Percentiles rank a stretch among this genome's conserved stretches.
These are phyloP conservation scores for Alternaria arbusti DNA, from an alignment of 2,329 filamentous ascomycete genomes.

Conservation along the genomic window DNA sequence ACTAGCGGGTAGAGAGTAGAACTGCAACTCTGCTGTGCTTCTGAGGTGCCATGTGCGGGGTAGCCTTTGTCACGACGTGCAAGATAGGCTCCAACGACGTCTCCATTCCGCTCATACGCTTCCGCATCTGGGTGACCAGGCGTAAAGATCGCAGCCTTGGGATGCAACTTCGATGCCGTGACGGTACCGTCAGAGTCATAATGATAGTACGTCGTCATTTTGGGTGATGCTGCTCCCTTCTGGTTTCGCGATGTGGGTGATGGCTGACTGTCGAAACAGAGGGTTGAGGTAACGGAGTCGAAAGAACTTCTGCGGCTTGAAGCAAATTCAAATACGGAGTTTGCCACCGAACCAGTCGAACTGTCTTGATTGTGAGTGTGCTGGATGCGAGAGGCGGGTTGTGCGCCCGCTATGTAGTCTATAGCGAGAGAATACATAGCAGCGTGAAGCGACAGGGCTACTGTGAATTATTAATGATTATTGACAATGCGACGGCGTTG, in stretches of 20 bases:
- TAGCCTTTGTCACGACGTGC: constrained; percentile 1
- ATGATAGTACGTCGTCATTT: constrained; percentile 13
- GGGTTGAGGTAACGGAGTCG: background rate
- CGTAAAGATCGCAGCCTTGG: background rate
- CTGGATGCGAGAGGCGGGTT: background rate
- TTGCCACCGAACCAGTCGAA: background rate
- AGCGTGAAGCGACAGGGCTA: background rate
- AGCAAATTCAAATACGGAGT: background rate
- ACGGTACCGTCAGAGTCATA: constrained; percentile 5
- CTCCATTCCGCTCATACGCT: constrained; percentile 3
- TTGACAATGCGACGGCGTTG: background rate
- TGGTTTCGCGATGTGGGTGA: background rate
- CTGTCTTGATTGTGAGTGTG: background rate
- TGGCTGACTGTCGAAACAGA: background rate
- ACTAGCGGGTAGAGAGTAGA: background rate
- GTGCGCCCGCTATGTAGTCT: background rate
- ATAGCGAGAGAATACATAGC: constrained; percentile 1
- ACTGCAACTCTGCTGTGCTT: background rate
- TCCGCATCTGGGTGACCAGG: background rate
- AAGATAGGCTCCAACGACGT: constrained; percentile 18
- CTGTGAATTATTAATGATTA: background rate
- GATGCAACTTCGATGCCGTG: background rate
- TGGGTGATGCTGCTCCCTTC: background rate
- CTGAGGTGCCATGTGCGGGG: background rate
- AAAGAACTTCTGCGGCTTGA: background rate